Evolutionary conservation across 768 basidiomycete genomes (phyloP), one percentile per base, ranked within the genome.

Genomic region (Leucosporidium creatinivorum): DNA sequence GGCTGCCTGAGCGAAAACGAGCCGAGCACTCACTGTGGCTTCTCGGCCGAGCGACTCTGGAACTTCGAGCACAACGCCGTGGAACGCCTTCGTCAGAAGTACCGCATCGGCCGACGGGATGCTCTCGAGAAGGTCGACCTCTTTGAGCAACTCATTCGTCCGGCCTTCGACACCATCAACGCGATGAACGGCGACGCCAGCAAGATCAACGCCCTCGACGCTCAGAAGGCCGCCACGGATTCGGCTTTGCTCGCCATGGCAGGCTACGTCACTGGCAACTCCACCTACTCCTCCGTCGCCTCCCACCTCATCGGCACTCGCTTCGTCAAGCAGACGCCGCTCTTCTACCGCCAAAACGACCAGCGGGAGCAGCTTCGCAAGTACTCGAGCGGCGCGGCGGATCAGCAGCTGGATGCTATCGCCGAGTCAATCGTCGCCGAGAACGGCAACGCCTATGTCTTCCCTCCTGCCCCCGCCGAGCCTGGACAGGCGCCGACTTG

Each of bases 221-320:
- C 39, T 44, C 18, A 58, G 8, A 48, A 50, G n/a, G 73, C 68
- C 5, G 66, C 72, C n/a, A 65, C 62, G 23, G 66, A 71, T 36
- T 66, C 68, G 15, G 30, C 67, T 6, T 58, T 72, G 3, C 68
- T 76, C 61, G 75, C 75, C 23, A 61, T 73, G 64, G 67, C 69
- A 9, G 75, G 69, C 30, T 75, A 68, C 66, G 59, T 76, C 31
- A 69, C 73, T 23, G 47, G 39, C 44, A 70, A 73, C 63, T 6
- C 67, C 30, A 52, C 65, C 31, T 74, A 68, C 59, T 58, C 65
- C 17, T 17, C 30, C 18, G 28, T 56, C 30, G 63, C 69, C 1
- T 66, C 68, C 44, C 33, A 61, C 15, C 33, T 75, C 50, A 61
- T 75, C 57, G n/a, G 17, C 26, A 58, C 68, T 18, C 73, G 70